Evolutionary conservation across 2,329 filamentous ascomycete species (phyloP), one percentile per base, ranked within the genome.

Genomic region (Neonectria coccinea): DNA sequence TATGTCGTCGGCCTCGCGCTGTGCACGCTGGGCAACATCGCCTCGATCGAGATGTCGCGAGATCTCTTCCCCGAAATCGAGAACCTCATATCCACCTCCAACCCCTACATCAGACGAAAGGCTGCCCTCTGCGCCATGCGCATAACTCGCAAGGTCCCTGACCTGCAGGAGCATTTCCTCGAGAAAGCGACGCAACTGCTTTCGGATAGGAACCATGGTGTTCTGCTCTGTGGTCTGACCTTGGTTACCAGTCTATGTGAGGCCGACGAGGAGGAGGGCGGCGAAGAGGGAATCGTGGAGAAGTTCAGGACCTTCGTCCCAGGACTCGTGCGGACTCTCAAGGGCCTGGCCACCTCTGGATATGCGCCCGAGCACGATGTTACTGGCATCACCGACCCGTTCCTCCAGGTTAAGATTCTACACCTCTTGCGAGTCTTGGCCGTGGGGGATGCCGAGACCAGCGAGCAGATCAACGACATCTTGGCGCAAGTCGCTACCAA

Each of bases 291-390:
- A 56, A 90, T 97, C 58, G 89, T 97, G 52, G 94, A 97, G 67
- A 93, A 93, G 80, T 98, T 97, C 83, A 90, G 93, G 75, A 90
- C 92, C 47, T 88, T 97, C 62, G 92, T 93, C n/a, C 91, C 91
- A 4, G 89, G 89, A 31, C 83, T 99, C 59, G 95, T 98, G 61
- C 92, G 94, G 77, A 95, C 94, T 36, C 80, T 99, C 72, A 99
- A 98, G 82, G 90, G 92, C 4, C 85, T 99, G 60, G 96, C 95
- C 12, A 96, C 94, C 45, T 98, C 96, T 27, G 96, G 96, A 54
- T 99, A 99, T 80, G 93, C 96, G 11, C 96, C 96, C 4, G 96
- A 99, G 78, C 97, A 99, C 78, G 96, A 99, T 80, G 96, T 99
- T 47, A 97, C 94, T 18, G 97, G 97, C 41, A 97, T 99, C 68